These are phyloP conservation scores for Rosa rugosa DNA, from an alignment of 306 rosid genomes.

Conservation along the genomic window DNA sequence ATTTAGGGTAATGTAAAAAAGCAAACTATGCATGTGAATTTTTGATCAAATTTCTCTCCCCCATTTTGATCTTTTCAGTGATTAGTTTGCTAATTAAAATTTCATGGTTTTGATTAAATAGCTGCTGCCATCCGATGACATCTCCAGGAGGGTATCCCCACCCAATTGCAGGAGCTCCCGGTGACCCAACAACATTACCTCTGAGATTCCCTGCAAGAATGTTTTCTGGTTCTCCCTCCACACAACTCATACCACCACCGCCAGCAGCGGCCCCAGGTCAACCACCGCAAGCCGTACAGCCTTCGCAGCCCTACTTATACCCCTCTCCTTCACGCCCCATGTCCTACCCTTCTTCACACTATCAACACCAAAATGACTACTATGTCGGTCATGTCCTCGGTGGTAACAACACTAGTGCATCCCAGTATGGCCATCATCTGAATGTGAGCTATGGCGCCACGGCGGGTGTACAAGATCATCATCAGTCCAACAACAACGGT, in stretches of 20 bases:
- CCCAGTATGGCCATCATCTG: conserved; percentile 33
- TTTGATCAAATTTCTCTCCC: background rate
- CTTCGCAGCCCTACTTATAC: conserved; percentile 49
- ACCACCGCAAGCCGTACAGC: conserved; percentile 30
- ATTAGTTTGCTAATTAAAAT: background rate
- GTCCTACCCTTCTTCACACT: conserved; percentile 44
- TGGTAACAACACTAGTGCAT: conserved; percentile 4
- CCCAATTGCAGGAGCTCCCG: conserved; percentile 34
- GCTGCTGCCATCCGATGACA: conserved; percentile 72
- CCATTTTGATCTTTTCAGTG: background rate
- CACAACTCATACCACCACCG: conserved; percentile 44
- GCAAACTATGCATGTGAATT: background rate
- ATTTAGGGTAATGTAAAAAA: conserved; percentile 52
- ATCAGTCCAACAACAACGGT: background rate
- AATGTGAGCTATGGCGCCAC: conserved; percentile 31
- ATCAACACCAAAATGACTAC: conserved; percentile 56
- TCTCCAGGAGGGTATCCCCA: conserved; percentile 56
- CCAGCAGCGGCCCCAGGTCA: conserved; percentile 13
- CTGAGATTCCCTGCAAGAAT: conserved; percentile 72
- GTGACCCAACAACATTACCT: conserved; percentile 57
- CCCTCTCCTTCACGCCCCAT: conserved; percentile 52
- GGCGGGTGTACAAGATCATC: conserved; percentile 14
- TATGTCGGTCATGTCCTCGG: conserved; percentile 69
- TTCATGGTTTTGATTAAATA: conserved; percentile 7
- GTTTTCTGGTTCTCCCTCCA: conserved; percentile 63